Evolutionary conservation across 1,284 basidiomycete genomes (phyloP), one percentile per base, ranked within the genome.

Genomic region (Puccinia horiana): DNA sequence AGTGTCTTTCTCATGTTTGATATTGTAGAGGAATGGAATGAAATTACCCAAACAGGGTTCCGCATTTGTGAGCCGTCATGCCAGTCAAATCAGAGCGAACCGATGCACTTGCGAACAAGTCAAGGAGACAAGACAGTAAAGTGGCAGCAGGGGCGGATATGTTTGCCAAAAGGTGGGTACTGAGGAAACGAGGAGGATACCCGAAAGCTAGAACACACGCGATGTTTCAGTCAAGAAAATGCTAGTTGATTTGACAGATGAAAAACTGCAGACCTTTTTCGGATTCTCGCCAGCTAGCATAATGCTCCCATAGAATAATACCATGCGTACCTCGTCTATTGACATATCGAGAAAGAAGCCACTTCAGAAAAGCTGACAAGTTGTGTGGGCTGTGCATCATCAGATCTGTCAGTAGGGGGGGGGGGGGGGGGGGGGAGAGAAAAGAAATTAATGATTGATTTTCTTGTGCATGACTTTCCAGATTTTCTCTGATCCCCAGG

Each of bases 1-100:
- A 52, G 52, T 32, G 4, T 14, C 37, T 12, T 18, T n/a, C 44
- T 44, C 3, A 52, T 18, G 42, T 14, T 78, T 12, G 20, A 67
- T 44, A 18, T 23, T 58, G n/a, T 26, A 32, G 29, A 3, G n/a
- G 12, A 18, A 26, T 56, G 2, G 49, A 23, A 23, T 11, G n/a
- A 14, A 40, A 73, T 58, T 35, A 82, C 80, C 80, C 72, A 76
- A 82, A 82, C 26, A 82, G 32, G 18, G 80, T 40, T 42, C 44
- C 72, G 67, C 72, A 76, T 44, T 82, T 82, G 20, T 82, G 80
- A 40, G 75, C 49, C 1, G 80, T 82, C 72, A 82, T 82, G 9
- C 80, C 80, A 35, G 58, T 82, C 47, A 76, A 16, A 76, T 75
- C 58, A 5, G 80, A 42, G 29, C 73, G 73, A 44, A 74, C 73